Evolutionary conservation across 352 stramenopile species (phyloP).

Genomic region (Thalassiosira livingstoniorum): DNA sequence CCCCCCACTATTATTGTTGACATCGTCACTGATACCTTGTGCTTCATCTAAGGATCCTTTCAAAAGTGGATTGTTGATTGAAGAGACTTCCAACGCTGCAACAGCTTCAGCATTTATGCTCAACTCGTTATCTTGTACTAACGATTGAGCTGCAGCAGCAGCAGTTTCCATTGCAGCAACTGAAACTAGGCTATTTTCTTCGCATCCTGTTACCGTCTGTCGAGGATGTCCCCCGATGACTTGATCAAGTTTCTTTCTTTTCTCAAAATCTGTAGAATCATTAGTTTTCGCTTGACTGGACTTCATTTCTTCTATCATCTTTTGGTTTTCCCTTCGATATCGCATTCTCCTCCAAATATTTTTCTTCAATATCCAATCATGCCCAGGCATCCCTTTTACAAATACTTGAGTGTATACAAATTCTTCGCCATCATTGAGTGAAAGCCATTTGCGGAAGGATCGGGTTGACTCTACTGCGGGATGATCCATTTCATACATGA

Average conservation of each 20-base stretch:
- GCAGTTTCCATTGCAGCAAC: conserved; percentile 62
- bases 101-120: conserved; percentile 8
- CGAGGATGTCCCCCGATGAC: neutral
- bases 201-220: conserved; percentile 1
- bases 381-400: conserved; percentile 70
- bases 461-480: conserved; percentile 76
- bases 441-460: conserved; percentile 74
- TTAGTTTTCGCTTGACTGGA: no score
- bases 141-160: conserved; percentile 61
- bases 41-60: neutral
- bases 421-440: conserved; percentile 57
- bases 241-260: neutral
- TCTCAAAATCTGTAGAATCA: no score
- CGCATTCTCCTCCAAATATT: conserved; percentile 87
- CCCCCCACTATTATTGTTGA: neutral
- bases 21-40: neutral
- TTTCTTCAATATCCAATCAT: conserved; percentile 84
- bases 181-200: conserved; percentile 32
- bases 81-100: conserved; percentile 15
- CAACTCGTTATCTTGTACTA: conserved; percentile 24
- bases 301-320: conserved; percentile 65
- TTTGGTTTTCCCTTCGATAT: conserved; percentile 83
- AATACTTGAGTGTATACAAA: conserved; percentile 86
- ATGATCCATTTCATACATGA: conserved; percentile 76
- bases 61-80: conserved; percentile 7